phyloP scores from a whole-genome alignment of 305 asterid genomes.

The Fraxinus dipetala region DNA sequence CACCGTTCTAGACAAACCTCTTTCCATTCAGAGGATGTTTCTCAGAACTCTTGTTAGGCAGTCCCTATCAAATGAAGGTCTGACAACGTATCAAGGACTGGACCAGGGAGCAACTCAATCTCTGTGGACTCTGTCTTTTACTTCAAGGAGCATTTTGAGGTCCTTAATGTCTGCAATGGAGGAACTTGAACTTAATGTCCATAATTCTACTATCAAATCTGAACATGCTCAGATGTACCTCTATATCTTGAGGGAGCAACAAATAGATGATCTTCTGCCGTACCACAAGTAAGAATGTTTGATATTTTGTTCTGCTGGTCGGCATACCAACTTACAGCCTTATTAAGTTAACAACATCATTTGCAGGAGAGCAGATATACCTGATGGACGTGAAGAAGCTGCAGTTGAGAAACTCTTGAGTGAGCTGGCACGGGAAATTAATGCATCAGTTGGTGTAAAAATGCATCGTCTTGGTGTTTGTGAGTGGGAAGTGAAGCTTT shows the following conservation, averaged over 20 bases:
- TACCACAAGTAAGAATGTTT: constrained; percentile 62
- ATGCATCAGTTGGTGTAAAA: constrained; percentile 75
- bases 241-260: constrained; percentile 79
- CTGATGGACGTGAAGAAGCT: constrained; percentile 57
- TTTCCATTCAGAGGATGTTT: constrained; percentile 70
- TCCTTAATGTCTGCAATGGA: constrained; percentile 89
- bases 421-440: constrained; percentile 65
- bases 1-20: constrained; percentile 70
- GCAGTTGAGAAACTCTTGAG: constrained; percentile 63
- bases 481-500: constrained; percentile 94
- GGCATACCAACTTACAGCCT: constrained; percentile 14
- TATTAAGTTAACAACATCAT: constrained; percentile 20
- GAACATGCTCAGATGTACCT: constrained; percentile 98
- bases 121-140: constrained; percentile 61
- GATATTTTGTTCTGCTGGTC: not conserved
- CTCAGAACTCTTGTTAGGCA: constrained; percentile 94
- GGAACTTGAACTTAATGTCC: constrained; percentile 94
- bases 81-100: constrained; percentile 54
- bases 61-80: constrained; percentile 75
- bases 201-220: constrained; percentile 70
- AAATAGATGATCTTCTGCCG: constrained; percentile 76
- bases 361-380: constrained; percentile 59
- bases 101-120: constrained; percentile 52
- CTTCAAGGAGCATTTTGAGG: constrained; percentile 89
- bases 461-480: constrained; percentile 92